Evolutionary conservation across 1,284 basidiomycete genomes (phyloP).

Genomic region (Volvariella surrecta): DNA sequence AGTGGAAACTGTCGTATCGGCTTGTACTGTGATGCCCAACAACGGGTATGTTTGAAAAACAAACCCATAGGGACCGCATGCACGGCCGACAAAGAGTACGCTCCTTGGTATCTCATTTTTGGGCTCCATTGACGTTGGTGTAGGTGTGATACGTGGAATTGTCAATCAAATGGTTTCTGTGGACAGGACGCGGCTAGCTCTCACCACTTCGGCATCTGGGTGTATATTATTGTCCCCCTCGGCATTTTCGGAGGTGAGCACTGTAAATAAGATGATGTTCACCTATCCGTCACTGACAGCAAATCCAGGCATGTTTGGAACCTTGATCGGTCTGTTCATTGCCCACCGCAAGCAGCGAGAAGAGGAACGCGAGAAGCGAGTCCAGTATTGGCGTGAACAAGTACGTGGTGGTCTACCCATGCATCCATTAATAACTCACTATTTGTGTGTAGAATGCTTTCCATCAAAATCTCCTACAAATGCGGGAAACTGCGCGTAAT

Average conservation of each 20-base stretch:
- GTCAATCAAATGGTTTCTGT: conserved; percentile 52
- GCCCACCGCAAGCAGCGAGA: conserved; percentile 66
- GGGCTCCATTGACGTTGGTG: conserved; percentile 5
- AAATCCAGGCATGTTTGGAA: conserved; percentile 59
- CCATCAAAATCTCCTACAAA: conserved; percentile 69
- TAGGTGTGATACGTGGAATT: conserved; percentile 76
- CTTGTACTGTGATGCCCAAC: conserved; percentile 65
- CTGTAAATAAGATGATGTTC: not conserved
- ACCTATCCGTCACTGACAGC: not conserved
- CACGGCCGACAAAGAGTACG: conserved; percentile 75
- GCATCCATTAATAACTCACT: conserved; percentile 2
- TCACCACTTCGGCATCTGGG: conserved; percentile 57
- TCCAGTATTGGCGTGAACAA: conserved; percentile 86
- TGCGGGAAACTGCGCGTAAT: conserved; percentile 62
- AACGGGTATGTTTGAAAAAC: conserved; percentile 49
- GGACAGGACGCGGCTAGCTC: conserved; percentile 52
- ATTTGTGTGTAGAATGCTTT: conserved; percentile 49
- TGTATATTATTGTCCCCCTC: conserved; percentile 67
- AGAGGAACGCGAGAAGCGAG: conserved; percentile 69
- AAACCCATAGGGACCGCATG: conserved; percentile 54
- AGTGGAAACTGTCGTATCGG: conserved; percentile 63
- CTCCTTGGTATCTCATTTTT: conserved; percentile 8
- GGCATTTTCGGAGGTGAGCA: conserved; percentile 61
- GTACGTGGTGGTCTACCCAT: conserved; percentile 23
- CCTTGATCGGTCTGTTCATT: conserved; percentile 59